Evolutionary conservation across 106 monocot species (phyloP), one percentile per base, ranked within the genome.

Genomic region (Amphibolis antarctica): DNA sequence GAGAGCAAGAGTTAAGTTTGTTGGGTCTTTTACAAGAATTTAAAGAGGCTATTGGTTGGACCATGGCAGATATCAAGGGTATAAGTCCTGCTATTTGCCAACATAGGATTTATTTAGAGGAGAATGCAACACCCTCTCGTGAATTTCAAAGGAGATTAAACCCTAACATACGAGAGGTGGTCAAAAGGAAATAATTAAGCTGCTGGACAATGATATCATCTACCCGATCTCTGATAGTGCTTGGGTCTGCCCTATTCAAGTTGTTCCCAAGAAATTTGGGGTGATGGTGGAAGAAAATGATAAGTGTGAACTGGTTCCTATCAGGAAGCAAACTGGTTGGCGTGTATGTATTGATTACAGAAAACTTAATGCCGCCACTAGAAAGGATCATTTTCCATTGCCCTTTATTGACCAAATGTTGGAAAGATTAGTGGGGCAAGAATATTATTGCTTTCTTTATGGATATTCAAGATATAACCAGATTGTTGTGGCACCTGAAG

Each of bases 381-480:
- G 36, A 7, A 36, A 36, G 36, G 36, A 36, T 36, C 36, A 64
- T 64, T 64, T 26, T 47, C n/a, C 20, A 1, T 30, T 64, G 14
- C 46, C 46, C 5, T 47, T 64, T 44, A 63, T 65, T 65, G 65
- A 65, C 28, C 65, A 64, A 12, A 66, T 53, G 30, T 22, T 51
- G 4, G 53, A 66, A n/a, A 12, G 26, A 13, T 17, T 66, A 12
- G 52, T n/a, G 48, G 50, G 66, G 0, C 50, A 53, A 11, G 10
- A 27, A 4, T 31, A 51, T 31, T 66, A 53, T 27, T 53, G 53
- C 30, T 53, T 66, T 29, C 30, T 66, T 26, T 27, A 66, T 53
- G 14, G 50, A n/a, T 66, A 50, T 30, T 66, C 50, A 12, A 28
- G 66, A n/a, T 66, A 66, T 53, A 66, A 66, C 13, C 66, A 53